Evolutionary conservation across 1,284 basidiomycete genomes (phyloP).

Genomic region (Marasmius oreades): DNA sequence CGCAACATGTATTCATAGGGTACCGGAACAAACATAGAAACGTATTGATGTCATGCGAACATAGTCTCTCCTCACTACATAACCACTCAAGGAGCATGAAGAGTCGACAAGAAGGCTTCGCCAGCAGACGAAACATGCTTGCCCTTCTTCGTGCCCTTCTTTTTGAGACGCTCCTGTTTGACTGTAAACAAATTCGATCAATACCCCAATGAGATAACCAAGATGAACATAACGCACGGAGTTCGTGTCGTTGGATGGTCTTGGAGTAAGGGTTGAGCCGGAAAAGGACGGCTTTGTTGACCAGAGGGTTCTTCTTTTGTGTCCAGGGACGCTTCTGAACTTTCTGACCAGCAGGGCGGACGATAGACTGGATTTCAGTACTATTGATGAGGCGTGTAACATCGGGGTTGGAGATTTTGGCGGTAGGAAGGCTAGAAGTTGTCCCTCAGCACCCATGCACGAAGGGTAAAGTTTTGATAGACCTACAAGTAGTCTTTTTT

Average conservation of each 20-base stretch:
- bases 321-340: slow-evolving; percentile 92
- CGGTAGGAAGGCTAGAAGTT: slow-evolving; percentile 72
- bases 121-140: slow-evolving; percentile 66
- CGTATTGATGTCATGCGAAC: background rate
- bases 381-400: slow-evolving; percentile 99
- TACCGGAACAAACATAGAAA: background rate
- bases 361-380: slow-evolving; percentile 93
- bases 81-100: slow-evolving; percentile 74
- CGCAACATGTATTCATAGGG: background rate
- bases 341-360: slow-evolving; percentile 83
- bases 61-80: background rate
- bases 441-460: background rate
- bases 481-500: slow-evolving; percentile 92
- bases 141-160: slow-evolving; percentile 62
- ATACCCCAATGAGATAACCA: background rate
- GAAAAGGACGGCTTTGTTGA: slow-evolving; percentile 97
- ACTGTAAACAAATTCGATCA: slow-evolving; percentile 35
- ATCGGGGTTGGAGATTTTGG: slow-evolving; percentile 98
- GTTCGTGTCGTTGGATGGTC: slow-evolving; percentile 84
- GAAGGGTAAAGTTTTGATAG: background rate
- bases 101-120: slow-evolving; percentile 83
- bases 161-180: slow-evolving; percentile 75
- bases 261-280: slow-evolving; percentile 99
- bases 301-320: slow-evolving; percentile 99
- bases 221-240: slow-evolving; percentile 53